Conservation (phyloP, 345 rosid genomes). For the Populus simonii region DNA sequence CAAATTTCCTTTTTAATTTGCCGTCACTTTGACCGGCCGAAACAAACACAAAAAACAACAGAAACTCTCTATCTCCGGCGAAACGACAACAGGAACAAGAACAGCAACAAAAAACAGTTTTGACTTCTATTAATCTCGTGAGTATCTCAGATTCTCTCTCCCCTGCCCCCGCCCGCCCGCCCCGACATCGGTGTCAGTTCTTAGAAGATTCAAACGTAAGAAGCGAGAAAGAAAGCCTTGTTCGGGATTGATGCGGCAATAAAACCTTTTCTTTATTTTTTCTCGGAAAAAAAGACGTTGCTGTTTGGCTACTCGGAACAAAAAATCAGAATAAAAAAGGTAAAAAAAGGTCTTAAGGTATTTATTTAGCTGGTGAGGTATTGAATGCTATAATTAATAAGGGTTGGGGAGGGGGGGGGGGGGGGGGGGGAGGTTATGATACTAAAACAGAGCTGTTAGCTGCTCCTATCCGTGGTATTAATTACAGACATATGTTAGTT, state of each 20-base stretch:
- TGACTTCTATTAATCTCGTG: conserved; percentile 3
- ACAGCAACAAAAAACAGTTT: neutral
- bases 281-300: neutral
- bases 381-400: conserved; percentile 42
- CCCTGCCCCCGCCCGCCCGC: neutral
- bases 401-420: conserved; percentile 3
- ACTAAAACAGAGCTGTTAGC: conserved; percentile 15
- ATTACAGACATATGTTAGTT: conserved; percentile 28
- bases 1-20: neutral
- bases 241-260: conserved; percentile 11
- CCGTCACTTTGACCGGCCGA: neutral
- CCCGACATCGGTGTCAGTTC: conserved; percentile 26
- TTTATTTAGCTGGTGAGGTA: conserved; percentile 31
- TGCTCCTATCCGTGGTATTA: conserved; percentile 23
- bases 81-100: neutral
- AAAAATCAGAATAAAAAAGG: neutral
- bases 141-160: neutral
- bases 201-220: neutral
- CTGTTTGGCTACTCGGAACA: conserved; percentile 28
- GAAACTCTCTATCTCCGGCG: neutral
- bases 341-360: conserved; percentile 10
- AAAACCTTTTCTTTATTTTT: neutral
- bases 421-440: conserved; percentile 2
- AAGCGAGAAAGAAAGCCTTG: neutral
- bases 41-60: neutral